Conservation (phyloP, 1,284 basidiomycete genomes). For the Irpex sp. region DNA sequence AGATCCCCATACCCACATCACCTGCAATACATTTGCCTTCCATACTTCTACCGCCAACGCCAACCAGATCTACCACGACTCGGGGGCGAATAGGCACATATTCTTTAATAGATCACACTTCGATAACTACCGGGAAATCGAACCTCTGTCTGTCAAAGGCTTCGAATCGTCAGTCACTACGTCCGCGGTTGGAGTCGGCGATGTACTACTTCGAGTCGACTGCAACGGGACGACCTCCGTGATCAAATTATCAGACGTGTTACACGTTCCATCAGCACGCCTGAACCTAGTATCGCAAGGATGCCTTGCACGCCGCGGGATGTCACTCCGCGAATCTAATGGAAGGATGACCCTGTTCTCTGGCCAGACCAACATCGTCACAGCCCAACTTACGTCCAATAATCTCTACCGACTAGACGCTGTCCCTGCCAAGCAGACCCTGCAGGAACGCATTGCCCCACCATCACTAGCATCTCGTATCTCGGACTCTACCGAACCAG, state of each 20-base stretch:
- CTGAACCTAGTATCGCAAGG: not conserved
- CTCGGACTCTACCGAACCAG: not conserved
- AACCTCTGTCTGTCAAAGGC: not conserved
- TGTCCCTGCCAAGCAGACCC: not conserved
- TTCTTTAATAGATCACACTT: not conserved
- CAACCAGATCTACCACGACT: not conserved
- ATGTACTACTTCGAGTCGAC: not conserved
- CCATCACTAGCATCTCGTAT: not conserved
- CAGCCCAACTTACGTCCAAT: not conserved
- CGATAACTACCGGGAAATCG: not conserved
- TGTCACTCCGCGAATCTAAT: not conserved
- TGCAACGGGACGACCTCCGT: not conserved
- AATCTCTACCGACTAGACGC: not conserved
- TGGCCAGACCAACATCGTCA: not conserved
- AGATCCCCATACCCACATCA: not conserved
- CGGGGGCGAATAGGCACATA: not conserved
- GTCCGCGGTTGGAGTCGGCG: not conserved
- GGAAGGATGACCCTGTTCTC: not conserved
- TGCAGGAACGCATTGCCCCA: not conserved
- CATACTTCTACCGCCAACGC: not conserved
- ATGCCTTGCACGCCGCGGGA: not conserved
- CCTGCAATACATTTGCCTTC: not conserved
- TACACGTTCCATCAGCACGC: not conserved
- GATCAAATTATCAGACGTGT: not conserved
- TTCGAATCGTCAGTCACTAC: not conserved